These are phyloP conservation scores for Daphne laureola DNA, from an alignment of 441 rosid genomes.

Conservation along the genomic window DNA sequence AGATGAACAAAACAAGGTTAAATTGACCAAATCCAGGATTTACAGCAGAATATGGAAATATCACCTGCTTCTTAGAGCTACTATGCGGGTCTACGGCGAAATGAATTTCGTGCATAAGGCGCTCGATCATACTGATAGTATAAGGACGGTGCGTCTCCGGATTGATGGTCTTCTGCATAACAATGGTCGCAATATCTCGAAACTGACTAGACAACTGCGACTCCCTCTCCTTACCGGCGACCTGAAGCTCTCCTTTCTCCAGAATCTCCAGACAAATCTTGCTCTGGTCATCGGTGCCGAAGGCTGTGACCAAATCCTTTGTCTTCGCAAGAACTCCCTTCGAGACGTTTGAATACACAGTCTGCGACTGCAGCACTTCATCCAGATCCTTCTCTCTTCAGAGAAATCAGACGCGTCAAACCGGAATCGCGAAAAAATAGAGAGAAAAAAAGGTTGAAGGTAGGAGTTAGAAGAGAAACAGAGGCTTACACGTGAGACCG, in stretches of 20 bases:
- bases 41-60: not conserved
- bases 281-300: slow-evolving; percentile 80
- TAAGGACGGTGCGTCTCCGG: slow-evolving; percentile 89
- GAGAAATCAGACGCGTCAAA: slow-evolving; percentile 3
- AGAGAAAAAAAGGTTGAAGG: not conserved
- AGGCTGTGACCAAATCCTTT: slow-evolving; percentile 55
- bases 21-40: no score
- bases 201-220: slow-evolving; percentile 85
- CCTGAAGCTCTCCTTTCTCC: slow-evolving; percentile 98
- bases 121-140: slow-evolving; percentile 90
- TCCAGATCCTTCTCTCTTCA: slow-evolving; percentile 88
- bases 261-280: slow-evolving; percentile 81
- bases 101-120: slow-evolving; percentile 91
- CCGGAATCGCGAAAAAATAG: not conserved
- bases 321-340: slow-evolving; percentile 95
- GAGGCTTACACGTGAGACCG: slow-evolving; percentile 84
- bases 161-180: slow-evolving; percentile 95
- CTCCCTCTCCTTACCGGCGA: slow-evolving; percentile 98
- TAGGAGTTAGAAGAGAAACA: not conserved
- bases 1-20: no score
- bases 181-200: slow-evolving; percentile 88
- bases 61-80: slow-evolving; percentile 92
- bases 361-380: slow-evolving; percentile 96
- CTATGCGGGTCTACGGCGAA: slow-evolving; percentile 86
- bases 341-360: slow-evolving; percentile 82